Conservation (phyloP, 2,329 filamentous ascomycete species). For the Fusarium poae region DNA sequence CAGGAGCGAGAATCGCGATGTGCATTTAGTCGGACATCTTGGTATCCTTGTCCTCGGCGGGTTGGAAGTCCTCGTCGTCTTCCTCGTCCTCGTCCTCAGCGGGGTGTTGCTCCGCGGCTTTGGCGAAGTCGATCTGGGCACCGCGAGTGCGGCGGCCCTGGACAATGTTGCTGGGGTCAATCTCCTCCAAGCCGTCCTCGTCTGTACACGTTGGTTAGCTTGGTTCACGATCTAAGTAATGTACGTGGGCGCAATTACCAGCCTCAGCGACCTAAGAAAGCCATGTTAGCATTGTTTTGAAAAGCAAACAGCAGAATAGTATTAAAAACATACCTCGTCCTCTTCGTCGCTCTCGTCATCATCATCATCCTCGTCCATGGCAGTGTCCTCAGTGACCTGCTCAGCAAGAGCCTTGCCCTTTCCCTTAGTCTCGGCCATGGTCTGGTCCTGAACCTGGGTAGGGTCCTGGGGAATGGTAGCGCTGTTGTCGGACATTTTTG, state of each 20-base stretch:
- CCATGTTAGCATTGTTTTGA: slow-evolving; percentile 43
- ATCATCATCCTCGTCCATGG: slow-evolving; percentile 82
- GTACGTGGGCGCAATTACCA: slow-evolving; percentile 44
- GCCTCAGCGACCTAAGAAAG: slow-evolving; percentile 47
- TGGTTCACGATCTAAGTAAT: slow-evolving; percentile 23
- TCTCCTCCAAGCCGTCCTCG: slow-evolving; percentile 89
- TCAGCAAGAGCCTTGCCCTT: slow-evolving; percentile 82
- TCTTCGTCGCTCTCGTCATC: slow-evolving; percentile 56
- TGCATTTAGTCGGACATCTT: slow-evolving; percentile 68
- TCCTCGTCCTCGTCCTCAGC: slow-evolving; percentile 84
- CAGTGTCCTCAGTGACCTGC: slow-evolving; percentile 67
- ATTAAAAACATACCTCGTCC: slow-evolving; percentile 48
- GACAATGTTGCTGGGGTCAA: slow-evolving; percentile 91
- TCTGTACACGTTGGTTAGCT: slow-evolving; percentile 65
- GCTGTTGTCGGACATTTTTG: slow-evolving; percentile 65
- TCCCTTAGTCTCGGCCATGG: slow-evolving; percentile 75
- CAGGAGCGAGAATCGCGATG: not conserved
- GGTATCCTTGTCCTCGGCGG: slow-evolving; percentile 68
- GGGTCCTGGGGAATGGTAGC: slow-evolving; percentile 62
- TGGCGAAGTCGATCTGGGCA: slow-evolving; percentile 91
- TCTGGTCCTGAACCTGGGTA: slow-evolving; percentile 54
- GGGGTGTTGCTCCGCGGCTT: slow-evolving; percentile 84
- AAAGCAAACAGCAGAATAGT: not conserved
- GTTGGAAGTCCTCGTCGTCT: slow-evolving; percentile 78
- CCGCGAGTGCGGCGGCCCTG: slow-evolving; percentile 85